phyloP scores from a whole-genome alignment of 495 filamentous ascomycete genomes.

The Astrocystis sublimbata region DNA sequence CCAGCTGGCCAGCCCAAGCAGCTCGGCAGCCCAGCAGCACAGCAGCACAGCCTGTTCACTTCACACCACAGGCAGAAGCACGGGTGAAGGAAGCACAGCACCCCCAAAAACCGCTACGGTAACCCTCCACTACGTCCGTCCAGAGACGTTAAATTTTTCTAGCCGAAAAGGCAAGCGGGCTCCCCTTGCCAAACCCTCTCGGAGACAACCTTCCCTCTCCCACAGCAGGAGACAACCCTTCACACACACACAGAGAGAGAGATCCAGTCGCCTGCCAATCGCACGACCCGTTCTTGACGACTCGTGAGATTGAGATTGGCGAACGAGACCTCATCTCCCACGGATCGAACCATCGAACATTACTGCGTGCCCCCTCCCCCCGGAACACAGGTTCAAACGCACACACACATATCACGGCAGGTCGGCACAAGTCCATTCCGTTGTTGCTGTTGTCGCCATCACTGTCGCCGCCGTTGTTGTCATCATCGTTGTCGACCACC shows the following conservation, averaged over 20 bases:
- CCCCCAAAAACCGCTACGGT: slow-evolving; percentile 16
- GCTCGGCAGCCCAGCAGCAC: too few species aligned
- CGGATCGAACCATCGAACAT: not conserved
- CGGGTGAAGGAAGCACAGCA: too few species aligned
- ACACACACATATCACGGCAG: not conserved
- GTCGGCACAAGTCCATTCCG: slow-evolving; percentile 23
- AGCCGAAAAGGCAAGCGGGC: slow-evolving; percentile 17
- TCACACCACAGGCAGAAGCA: too few species aligned
- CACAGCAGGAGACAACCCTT: too few species aligned
- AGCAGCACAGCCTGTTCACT: too few species aligned
- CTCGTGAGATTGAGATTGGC: slow-evolving; percentile 19
- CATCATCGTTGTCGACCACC: slow-evolving; percentile 27
- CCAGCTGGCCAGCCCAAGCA: too few species aligned
- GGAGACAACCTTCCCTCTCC: slow-evolving; percentile 14
- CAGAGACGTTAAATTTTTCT: slow-evolving; percentile 24
- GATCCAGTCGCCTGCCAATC: slow-evolving; percentile 21
- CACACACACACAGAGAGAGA: too few species aligned
- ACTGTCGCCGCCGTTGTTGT: not conserved
- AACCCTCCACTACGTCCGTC: slow-evolving; percentile 16
- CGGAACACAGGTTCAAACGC: not conserved
- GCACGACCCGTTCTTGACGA: slow-evolving; percentile 8
- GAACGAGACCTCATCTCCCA: slow-evolving; percentile 2
- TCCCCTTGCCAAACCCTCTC: slow-evolving; percentile 21
- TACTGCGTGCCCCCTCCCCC: slow-evolving; percentile 1
- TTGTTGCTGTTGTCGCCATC: too few species aligned